phyloP scores from a whole-genome alignment of 441 rosid species.

The Mallotus repandus region DNA sequence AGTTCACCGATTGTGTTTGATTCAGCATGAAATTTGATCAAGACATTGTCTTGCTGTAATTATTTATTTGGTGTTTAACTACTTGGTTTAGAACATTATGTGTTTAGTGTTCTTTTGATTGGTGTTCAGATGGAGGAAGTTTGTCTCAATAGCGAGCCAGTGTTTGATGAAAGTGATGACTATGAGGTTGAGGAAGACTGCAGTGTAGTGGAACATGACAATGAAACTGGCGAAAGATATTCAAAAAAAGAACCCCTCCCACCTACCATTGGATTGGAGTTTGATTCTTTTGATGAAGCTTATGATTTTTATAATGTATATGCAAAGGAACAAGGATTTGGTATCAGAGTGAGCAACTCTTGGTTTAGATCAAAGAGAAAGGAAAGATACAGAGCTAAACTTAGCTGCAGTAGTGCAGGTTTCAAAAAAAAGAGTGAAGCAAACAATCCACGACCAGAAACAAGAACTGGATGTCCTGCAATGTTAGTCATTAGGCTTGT shows the following conservation, averaged over 20 bases:
- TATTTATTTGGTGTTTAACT: background rate
- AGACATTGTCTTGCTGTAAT: slow-evolving; percentile 4
- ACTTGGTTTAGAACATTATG: background rate
- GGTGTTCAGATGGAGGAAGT: slow-evolving; percentile 53
- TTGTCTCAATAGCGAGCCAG: slow-evolving; percentile 53
- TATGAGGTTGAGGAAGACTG: slow-evolving; percentile 39
- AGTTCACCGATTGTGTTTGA: background rate
- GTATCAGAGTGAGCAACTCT: slow-evolving; percentile 55
- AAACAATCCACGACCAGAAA: slow-evolving; percentile 53
- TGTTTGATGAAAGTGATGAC: slow-evolving; percentile 43
- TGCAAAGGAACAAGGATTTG: slow-evolving; percentile 56
- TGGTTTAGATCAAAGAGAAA: slow-evolving; percentile 55
- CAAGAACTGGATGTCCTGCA: slow-evolving; percentile 61
- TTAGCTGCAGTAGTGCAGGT: slow-evolving; percentile 61
- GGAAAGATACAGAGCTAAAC: slow-evolving; percentile 57
- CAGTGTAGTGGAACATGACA: slow-evolving; percentile 25
- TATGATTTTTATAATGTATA: slow-evolving; percentile 51
- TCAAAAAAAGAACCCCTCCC: slow-evolving; percentile 28
- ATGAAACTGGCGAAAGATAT: slow-evolving; percentile 26
- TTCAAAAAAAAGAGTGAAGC: slow-evolving; percentile 60
- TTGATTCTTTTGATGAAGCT: slow-evolving; percentile 58
- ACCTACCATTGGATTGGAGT: slow-evolving; percentile 62
- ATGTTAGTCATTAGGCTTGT: slow-evolving; percentile 49
- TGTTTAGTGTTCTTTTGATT: slow-evolving; percentile 8
- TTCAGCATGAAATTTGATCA: slow-evolving; percentile 2